A percentile compares a stretch with the other conserved stretches of the same genome.
phyloP scores from a whole-genome alignment of 2,329 filamentous ascomycete species.

The Botryotinia convoluta region DNA sequence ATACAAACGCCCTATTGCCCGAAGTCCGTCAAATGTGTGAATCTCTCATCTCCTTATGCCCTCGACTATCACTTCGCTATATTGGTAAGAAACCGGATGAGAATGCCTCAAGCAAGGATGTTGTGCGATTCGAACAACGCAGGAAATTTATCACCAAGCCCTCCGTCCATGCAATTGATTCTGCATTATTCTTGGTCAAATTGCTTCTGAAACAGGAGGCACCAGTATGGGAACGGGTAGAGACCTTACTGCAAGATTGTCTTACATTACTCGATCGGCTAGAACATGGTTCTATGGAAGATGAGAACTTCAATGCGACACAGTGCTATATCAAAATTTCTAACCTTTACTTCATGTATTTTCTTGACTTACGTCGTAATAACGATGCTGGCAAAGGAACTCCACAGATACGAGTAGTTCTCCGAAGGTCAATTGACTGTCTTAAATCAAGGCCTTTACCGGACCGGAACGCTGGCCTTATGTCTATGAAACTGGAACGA shows the following conservation, averaged over 20 bases:
- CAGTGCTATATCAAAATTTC: slow-evolving; percentile 65
- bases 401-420: slow-evolving; percentile 49
- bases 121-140: slow-evolving; percentile 60
- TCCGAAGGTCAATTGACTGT: slow-evolving; percentile 63
- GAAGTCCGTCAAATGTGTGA: slow-evolving; percentile 47
- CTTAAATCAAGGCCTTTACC: slow-evolving; percentile 52
- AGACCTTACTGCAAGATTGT: slow-evolving; percentile 57
- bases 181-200: slow-evolving; percentile 56
- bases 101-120: slow-evolving; percentile 53
- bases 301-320: slow-evolving; percentile 36
- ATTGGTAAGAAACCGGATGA: slow-evolving; percentile 55
- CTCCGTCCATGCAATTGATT: slow-evolving; percentile 58
- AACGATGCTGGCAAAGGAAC: slow-evolving; percentile 43
- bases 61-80: slow-evolving; percentile 60
- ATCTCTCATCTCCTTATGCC: slow-evolving; percentile 55
- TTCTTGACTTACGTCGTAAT: slow-evolving; percentile 50
- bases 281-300: slow-evolving; percentile 36
- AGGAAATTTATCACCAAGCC: slow-evolving; percentile 48
- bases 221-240: slow-evolving; percentile 54
- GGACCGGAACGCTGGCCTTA: slow-evolving; percentile 59
- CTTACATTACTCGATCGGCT: slow-evolving; percentile 53
- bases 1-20: slow-evolving; percentile 20
- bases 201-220: slow-evolving; percentile 48
- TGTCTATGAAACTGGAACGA: slow-evolving; percentile 63
- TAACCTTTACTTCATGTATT: slow-evolving; percentile 67